Evolutionary conservation across 139 green algal genomes (phyloP), one percentile per base, ranked within the genome.

Genomic region (Picochlorum sp.): DNA sequence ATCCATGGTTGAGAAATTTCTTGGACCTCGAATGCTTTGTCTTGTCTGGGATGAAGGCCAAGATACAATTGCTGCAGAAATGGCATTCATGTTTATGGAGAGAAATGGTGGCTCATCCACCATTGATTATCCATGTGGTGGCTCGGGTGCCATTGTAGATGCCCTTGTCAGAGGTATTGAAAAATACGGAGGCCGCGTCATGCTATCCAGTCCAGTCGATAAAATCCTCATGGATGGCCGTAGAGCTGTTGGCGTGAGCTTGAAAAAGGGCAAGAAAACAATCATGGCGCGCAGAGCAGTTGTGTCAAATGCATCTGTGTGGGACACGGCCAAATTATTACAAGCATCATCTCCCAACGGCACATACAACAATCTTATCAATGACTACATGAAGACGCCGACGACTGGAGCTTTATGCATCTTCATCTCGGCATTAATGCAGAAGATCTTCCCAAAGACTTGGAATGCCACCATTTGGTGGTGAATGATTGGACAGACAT

Each of bases 11-110:
- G 45, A 62, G 72, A 26, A 93, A 93, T 72, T 98, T 86, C 80
- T 67, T 97, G 60, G 85, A 98, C 71, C 79, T 98, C 63, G 81
- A 97, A 37, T 92, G 74, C 73, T 98, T 97, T 78, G 71, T 98
- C 58, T 79, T 98, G 15, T 88, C 71, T 9, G 92, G 92, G 2
- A 70, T 94, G 68, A 83, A 86, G 15, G 87, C 91, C 11, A 82
- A 89, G 91, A 85, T 49, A 97, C 92, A n/a, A 90, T 97, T 47
- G 85, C 83, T 2, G 91, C 92, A 4, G 94, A 98, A 71, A 83
- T 92, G 61, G 88, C 83, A 1, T 96, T 86, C 75, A 97, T 97
- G 89, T 95, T 59, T 16, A 56, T 45, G 57, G 89, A 96, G 74
- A 67, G 88, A 13, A 83, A 89, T 54, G 65, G 56, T 15, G 74